Conservation (phyloP, 345 rosid species). For the Syzygium aromaticum region DNA sequence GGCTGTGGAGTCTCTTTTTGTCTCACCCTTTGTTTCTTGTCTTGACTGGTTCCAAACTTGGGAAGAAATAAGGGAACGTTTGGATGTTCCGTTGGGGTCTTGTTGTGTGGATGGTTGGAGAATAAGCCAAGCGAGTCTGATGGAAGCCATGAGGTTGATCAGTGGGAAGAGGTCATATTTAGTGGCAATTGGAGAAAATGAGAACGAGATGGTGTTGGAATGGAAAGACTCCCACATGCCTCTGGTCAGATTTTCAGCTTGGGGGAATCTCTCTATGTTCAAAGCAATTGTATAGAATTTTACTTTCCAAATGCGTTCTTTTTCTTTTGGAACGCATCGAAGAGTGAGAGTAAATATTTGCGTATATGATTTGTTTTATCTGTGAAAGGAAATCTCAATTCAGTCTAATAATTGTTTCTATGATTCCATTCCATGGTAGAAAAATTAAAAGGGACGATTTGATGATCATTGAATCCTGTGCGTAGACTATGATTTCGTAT, state of each 20-base stretch:
- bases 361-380: not conserved
- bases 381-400: not conserved
- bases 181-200: slow-evolving; percentile 24
- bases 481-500: not conserved
- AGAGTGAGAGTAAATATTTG: not conserved
- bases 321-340: not conserved
- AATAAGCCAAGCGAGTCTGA: slow-evolving; percentile 20
- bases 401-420: not conserved
- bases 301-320: not conserved
- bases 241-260: slow-evolving; percentile 25
- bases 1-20: slow-evolving; percentile 38
- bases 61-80: slow-evolving; percentile 20
- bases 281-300: not conserved
- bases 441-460: not conserved
- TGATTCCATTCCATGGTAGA: not conserved
- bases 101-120: slow-evolving; percentile 7
- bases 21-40: slow-evolving; percentile 24
- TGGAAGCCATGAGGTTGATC: slow-evolving; percentile 32
- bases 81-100: not conserved
- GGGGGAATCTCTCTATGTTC: slow-evolving; percentile 16
- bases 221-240: slow-evolving; percentile 25
- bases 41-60: slow-evolving; percentile 27
- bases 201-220: slow-evolving; percentile 34
- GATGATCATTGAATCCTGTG: not conserved
- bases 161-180: slow-evolving; percentile 13